phyloP scores from a whole-genome alignment of 768 basidiomycete genomes.

The Naganishia randhawae region DNA sequence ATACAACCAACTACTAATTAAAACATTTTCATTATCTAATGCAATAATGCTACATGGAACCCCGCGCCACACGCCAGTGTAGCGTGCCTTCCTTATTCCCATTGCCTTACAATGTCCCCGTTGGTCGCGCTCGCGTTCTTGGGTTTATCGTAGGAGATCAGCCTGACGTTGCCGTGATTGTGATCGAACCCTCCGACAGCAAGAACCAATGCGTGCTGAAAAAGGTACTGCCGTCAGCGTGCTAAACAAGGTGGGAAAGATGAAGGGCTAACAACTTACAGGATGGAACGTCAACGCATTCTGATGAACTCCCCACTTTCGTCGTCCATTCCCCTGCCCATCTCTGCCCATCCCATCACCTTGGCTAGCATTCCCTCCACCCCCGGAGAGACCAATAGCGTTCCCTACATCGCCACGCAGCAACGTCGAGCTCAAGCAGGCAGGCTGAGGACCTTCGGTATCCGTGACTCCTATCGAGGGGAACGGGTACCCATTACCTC shows the following conservation, averaged over 20 bases:
- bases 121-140: slow-evolving; percentile 1
- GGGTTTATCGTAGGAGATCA: slow-evolving; percentile 39
- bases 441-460: slow-evolving; percentile 14
- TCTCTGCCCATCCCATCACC: neutral
- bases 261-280: slow-evolving; percentile 35
- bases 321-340: neutral
- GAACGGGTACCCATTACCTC: slow-evolving; percentile 18
- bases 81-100: slow-evolving; percentile 4
- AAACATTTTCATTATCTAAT: neutral
- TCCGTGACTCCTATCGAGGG: slow-evolving; percentile 19
- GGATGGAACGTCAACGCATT: slow-evolving; percentile 50
- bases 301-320: slow-evolving; percentile 39
- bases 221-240: neutral
- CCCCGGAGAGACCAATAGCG: neutral
- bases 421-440: slow-evolving; percentile 16
- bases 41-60: neutral
- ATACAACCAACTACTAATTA: too few species aligned
- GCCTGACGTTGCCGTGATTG: slow-evolving; percentile 40
- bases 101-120: neutral
- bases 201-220: slow-evolving; percentile 47
- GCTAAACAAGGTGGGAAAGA: neutral
- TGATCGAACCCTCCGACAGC: slow-evolving; percentile 48
- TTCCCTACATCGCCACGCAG: slow-evolving; percentile 26
- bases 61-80: neutral
- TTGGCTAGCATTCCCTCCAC: neutral